A percentile compares a stretch with the other conserved stretches of the same genome.
Conservation (phyloP, 2,329 filamentous ascomycete species). For the Nigrospora oryzae region DNA sequence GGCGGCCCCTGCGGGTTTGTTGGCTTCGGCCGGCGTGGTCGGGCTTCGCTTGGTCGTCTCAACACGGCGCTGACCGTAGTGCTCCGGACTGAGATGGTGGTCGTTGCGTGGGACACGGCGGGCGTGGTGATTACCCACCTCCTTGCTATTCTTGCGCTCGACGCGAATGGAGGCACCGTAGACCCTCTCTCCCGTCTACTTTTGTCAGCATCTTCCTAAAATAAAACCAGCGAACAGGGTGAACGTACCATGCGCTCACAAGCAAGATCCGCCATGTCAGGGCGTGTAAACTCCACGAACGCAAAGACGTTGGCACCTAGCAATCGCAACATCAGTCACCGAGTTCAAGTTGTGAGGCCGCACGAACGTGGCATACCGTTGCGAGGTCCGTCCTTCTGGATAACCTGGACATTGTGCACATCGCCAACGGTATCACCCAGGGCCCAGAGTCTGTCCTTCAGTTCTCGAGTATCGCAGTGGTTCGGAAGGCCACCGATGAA, state of each 20-base stretch:
- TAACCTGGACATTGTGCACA: slow-evolving; percentile 18
- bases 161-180: slow-evolving; percentile 24
- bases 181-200: slow-evolving; percentile 9
- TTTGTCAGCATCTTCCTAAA: too few species aligned
- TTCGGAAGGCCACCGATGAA: slow-evolving; percentile 22
- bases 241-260: too few species aligned
- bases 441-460: slow-evolving; percentile 14
- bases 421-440: slow-evolving; percentile 15
- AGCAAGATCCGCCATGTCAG: slow-evolving; percentile 26
- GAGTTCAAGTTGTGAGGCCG: not conserved
- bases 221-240: too few species aligned
- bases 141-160: slow-evolving; percentile 23
- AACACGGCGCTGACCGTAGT: too few species aligned
- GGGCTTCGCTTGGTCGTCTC: too few species aligned
- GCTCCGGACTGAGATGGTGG: too few species aligned
- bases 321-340: slow-evolving; percentile 4
- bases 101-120: not conserved
- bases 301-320: slow-evolving; percentile 16
- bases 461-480: slow-evolving; percentile 6
- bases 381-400: slow-evolving; percentile 14
- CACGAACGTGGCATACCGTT: slow-evolving; percentile 6
- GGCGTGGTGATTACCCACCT: slow-evolving; percentile 1
- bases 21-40: too few species aligned
- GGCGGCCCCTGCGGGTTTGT: too few species aligned
- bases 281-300: slow-evolving; percentile 29